Conservation (phyloP, 129 eudicot genomes). For the Chrysanthemum lavandulifolium region DNA sequence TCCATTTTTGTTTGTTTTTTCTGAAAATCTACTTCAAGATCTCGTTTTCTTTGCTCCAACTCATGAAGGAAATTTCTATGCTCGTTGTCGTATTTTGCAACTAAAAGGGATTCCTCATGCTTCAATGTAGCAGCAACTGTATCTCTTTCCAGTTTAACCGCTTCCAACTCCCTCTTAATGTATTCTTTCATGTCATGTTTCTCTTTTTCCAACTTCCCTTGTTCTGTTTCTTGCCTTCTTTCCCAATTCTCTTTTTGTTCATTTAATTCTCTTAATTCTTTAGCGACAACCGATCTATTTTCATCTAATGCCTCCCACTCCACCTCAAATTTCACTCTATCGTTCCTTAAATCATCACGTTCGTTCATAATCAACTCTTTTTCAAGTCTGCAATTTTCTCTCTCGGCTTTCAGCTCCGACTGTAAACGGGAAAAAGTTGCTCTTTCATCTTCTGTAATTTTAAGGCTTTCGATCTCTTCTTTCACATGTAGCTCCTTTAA, state of each 20-base stretch:
- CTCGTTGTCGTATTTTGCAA: conserved; percentile 48
- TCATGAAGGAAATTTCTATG: conserved; percentile 53
- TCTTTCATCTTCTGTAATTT: conserved; percentile 50
- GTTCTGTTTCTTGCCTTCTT: conserved; percentile 38
- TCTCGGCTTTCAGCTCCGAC: conserved; percentile 60
- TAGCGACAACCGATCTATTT: conserved; percentile 43
- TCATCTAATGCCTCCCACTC: conserved; percentile 92
- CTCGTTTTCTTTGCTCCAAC: conserved; percentile 52
- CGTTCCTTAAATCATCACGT: conserved; percentile 62
- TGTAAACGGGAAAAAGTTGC: conserved; percentile 46
- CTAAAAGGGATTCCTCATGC: conserved; percentile 47
- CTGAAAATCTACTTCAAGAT: conserved; percentile 57
- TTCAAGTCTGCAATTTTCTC: conserved; percentile 51
- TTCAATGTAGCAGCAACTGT: conserved; percentile 61
- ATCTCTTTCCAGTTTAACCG: conserved; percentile 58
- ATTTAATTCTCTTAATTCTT: conserved; percentile 41
- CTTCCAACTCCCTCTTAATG: conserved; percentile 48
- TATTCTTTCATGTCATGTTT: conserved; percentile 47
- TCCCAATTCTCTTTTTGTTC: conserved; percentile 57
- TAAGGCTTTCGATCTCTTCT: conserved; percentile 56
- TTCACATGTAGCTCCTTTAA: conserved; percentile 45
- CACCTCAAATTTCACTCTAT: conserved; percentile 66
- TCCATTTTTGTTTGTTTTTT: conserved; percentile 56
- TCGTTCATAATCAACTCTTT: conserved; percentile 60
- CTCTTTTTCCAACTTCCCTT: conserved; percentile 56